Conservation (phyloP, 1,139 yeast species). For the Blastobotrys raffinosifermentans region DNA sequence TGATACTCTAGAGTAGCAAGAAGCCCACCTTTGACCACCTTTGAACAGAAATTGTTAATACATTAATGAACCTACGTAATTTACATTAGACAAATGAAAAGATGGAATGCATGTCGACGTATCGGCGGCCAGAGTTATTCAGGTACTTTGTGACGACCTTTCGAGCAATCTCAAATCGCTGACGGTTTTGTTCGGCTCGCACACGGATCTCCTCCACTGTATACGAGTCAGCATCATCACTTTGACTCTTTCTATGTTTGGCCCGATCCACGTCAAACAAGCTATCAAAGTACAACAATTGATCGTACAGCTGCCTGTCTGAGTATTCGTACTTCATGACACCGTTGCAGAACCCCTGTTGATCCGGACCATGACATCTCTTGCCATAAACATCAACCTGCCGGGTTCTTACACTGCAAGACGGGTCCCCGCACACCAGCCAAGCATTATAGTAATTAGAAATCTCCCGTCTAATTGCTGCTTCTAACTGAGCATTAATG, state of each 20-base stretch:
- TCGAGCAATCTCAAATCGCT: constrained; percentile 49
- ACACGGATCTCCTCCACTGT: constrained; percentile 49
- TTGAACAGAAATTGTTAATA: too few relatives aligned
- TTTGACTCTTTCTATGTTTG: constrained; percentile 35
- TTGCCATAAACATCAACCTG: constrained; percentile 88
- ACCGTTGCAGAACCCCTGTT: constrained; percentile 70
- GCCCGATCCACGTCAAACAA: constrained; percentile 82
- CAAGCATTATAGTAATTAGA: constrained; percentile 79
- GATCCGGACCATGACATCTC: constrained; percentile 57
- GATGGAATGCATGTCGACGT: constrained; percentile 78
- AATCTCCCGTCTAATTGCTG: constrained; percentile 60
- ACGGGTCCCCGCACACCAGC: constrained; percentile 75
- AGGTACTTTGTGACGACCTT: constrained; percentile 71
- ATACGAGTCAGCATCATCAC: constrained; percentile 5
- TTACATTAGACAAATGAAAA: constrained; percentile 40
- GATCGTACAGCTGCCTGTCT: constrained; percentile 81
- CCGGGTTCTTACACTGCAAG: constrained; percentile 77
- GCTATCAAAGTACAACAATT: constrained; percentile 70
- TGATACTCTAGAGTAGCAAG: too few relatives aligned
- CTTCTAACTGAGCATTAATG: constrained; percentile 68
- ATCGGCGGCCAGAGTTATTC: constrained; percentile 81
- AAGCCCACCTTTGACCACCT: too few relatives aligned
- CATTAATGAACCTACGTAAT: too few relatives aligned
- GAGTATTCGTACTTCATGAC: constrained; percentile 71
- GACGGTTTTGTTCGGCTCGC: constrained; percentile 74